These are phyloP conservation scores for Symbiodinium natans DNA, from an alignment of 73 alveolate genomes.

Conservation along the genomic window DNA sequence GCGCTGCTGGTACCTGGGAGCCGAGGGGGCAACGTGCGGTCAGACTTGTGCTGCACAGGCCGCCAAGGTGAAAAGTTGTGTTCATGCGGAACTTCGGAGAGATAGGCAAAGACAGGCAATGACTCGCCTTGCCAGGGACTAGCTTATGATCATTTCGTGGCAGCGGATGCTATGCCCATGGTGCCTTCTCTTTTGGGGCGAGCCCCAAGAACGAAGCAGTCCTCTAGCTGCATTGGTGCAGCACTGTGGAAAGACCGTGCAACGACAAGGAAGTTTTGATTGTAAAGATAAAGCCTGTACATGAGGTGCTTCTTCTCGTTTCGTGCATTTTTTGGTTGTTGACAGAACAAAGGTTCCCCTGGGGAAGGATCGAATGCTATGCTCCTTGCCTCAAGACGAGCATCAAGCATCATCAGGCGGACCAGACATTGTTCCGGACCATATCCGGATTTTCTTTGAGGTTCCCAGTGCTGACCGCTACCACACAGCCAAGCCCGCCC, in stretches of 20 bases:
- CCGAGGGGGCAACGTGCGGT: constrained; percentile 68
- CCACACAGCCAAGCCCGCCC: constrained; percentile 89
- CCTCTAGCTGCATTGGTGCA: neutral
- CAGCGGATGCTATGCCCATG: constrained; percentile 76
- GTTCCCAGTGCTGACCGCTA: constrained; percentile 91
- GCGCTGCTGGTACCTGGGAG: constrained; percentile 87
- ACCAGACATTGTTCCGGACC: no score
- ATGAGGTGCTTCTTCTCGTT: no score
- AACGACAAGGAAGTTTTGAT: no score
- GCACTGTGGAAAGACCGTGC: no score
- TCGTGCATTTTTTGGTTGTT: no score
- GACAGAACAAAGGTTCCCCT: constrained; percentile 10
- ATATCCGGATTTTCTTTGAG: neutral
- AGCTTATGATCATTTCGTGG: constrained; percentile 76
- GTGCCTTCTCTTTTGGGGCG: constrained; percentile 58
- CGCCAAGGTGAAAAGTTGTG: no score
- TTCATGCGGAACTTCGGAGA: no score
- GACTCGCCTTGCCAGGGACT: constrained; percentile 27
- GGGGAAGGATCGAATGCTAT: constrained; percentile 88
- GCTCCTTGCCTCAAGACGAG: neutral
- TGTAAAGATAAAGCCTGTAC: no score
- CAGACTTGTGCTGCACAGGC: constrained; percentile 80
- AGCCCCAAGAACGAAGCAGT: constrained; percentile 77
- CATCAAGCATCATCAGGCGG: no score
- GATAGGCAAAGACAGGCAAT: neutral